Percentiles rank a stretch among this genome's conserved stretches.
Conservation (phyloP, 345 rosid genomes). For the Pistacia atlantica region DNA sequence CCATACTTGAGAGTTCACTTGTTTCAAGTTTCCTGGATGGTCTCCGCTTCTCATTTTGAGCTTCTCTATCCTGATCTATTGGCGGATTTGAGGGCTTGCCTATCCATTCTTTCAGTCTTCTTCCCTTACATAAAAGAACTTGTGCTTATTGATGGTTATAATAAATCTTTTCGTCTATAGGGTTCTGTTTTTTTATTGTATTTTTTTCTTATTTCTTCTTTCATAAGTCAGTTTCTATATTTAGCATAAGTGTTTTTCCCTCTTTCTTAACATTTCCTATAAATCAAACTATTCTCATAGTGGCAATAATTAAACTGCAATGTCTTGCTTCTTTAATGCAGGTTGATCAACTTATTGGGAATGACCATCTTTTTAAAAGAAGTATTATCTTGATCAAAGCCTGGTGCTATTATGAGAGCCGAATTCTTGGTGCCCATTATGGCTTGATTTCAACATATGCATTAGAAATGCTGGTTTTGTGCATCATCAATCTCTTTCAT, state of each 20-base stretch:
- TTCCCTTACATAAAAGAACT: background rate
- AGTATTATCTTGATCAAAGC: constrained; percentile 80
- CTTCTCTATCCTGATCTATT: background rate
- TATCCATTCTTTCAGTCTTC: background rate
- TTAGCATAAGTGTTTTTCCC: background rate
- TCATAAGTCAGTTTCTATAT: background rate
- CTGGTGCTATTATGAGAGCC: constrained; percentile 98
- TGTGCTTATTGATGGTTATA: too few species aligned
- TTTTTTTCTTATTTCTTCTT: background rate
- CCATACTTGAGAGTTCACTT: background rate
- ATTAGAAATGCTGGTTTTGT: constrained; percentile 71
- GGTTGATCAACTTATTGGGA: constrained; percentile 70
- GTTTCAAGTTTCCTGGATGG: constrained; percentile 1
- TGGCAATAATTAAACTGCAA: constrained; percentile 8
- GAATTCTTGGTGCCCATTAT: constrained; percentile 85
- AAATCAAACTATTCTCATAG: background rate
- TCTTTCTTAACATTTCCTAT: background rate
- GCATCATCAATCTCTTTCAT: constrained; percentile 73
- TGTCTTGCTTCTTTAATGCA: constrained; percentile 30
- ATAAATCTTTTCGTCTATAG: background rate
- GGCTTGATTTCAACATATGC: constrained; percentile 90
- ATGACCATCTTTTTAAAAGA: constrained; percentile 81
- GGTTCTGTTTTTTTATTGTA: background rate
- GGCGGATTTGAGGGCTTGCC: background rate
- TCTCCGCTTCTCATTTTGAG: background rate